Conservation (phyloP, 495 filamentous ascomycete genomes). For the Sphaerosporella brunnea region DNA sequence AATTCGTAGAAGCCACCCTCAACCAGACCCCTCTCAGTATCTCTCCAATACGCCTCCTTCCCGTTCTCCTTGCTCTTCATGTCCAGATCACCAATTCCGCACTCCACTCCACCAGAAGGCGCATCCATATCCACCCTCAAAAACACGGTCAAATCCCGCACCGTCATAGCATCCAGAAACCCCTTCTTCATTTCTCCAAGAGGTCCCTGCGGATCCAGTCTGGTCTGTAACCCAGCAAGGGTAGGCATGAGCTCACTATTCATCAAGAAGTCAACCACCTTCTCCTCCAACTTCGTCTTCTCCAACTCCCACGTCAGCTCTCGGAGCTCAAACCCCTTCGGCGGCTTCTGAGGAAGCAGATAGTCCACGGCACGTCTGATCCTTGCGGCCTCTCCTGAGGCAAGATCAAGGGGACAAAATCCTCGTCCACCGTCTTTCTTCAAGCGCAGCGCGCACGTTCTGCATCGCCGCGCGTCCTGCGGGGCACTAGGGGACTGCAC, state of each 20-base stretch:
- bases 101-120: constrained; percentile 36
- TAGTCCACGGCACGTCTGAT: constrained; percentile 26
- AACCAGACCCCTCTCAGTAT: constrained; percentile 43
- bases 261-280: constrained; percentile 15
- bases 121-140: constrained; percentile 37
- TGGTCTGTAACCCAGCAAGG: constrained; percentile 34
- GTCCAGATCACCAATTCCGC: constrained; percentile 72
- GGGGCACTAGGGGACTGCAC: constrained; percentile 67
- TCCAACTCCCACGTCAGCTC: constrained; percentile 8
- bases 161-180: constrained; percentile 51
- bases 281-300: constrained; percentile 3
- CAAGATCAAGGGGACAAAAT: constrained; percentile 29
- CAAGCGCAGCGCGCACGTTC: constrained; percentile 58
- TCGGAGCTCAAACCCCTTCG: constrained; percentile 4
- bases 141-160: constrained; percentile 77
- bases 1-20: constrained; percentile 58
- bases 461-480: constrained; percentile 44
- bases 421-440: constrained; percentile 12
- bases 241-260: constrained; percentile 25
- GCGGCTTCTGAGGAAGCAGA: constrained; percentile 16
- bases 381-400: constrained; percentile 24
- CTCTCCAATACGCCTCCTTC: constrained; percentile 58
- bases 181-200: constrained; percentile 5
- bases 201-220: constrained; percentile 33
- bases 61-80: constrained; percentile 52